Conservation (phyloP, 345 rosid genomes). For the Dipteronia sinensis region DNA sequence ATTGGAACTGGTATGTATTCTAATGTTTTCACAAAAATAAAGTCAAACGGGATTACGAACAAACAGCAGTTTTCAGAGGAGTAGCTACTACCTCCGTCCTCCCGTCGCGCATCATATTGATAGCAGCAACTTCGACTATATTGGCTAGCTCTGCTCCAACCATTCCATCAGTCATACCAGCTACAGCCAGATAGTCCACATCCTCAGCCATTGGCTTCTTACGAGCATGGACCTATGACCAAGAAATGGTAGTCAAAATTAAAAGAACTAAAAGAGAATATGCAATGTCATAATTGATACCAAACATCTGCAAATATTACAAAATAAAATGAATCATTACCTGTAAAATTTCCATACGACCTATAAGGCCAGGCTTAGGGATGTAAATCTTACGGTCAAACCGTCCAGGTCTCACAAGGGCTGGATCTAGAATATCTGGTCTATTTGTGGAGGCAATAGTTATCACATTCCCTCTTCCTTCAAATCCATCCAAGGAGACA, state of each 20-base stretch:
- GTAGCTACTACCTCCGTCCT: constrained; percentile 70
- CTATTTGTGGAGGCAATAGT: constrained; percentile 96
- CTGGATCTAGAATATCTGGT: constrained; percentile 95
- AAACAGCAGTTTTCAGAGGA: not conserved
- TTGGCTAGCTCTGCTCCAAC: constrained; percentile 99
- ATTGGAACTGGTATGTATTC: not conserved
- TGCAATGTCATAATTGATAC: not conserved
- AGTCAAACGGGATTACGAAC: constrained; percentile 9
- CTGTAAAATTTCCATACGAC: constrained; percentile 89
- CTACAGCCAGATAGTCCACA: constrained; percentile 92
- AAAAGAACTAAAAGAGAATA: not conserved
- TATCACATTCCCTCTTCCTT: constrained; percentile 94
- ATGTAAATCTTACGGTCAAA: constrained; percentile 83
- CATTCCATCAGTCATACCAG: constrained; percentile 93
- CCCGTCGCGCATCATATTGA: constrained; percentile 92
- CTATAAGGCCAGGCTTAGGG: constrained; percentile 88
- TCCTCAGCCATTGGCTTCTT: constrained; percentile 95
- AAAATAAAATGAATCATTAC: constrained; percentile 32
- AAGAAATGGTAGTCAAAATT: constrained; percentile 5
- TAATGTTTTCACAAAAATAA: not conserved
- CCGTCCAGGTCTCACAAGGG: constrained; percentile 91
- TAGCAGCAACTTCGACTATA: constrained; percentile 89
- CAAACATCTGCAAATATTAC: not conserved
- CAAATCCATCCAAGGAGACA: constrained; percentile 94
- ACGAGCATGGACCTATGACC: constrained; percentile 83